A percentile compares a stretch with the other conserved stretches of the same genome.
phyloP scores from a whole-genome alignment of 148 eudicot species.

The Limonium bicolor region DNA sequence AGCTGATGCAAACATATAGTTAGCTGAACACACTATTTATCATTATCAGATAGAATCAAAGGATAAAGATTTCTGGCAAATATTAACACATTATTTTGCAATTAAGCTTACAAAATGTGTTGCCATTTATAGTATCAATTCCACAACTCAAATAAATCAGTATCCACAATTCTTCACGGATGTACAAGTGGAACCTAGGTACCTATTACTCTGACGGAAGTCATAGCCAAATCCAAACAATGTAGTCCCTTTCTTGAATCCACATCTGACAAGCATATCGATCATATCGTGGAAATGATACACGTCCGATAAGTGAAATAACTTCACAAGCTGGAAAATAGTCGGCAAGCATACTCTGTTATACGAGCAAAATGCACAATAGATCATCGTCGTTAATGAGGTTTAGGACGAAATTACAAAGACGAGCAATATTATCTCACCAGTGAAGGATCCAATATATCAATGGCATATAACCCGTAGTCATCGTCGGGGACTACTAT shows the following conservation, averaged over 20 bases:
- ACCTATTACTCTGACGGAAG: slow-evolving; percentile 96
- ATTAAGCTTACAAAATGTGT: too few relatives aligned
- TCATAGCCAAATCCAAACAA: slow-evolving; percentile 95
- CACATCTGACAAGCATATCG: slow-evolving; percentile 73
- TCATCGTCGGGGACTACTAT: slow-evolving; percentile 82
- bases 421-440: slow-evolving; percentile 20
- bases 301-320: slow-evolving; percentile 39
- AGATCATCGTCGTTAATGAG: not conserved
- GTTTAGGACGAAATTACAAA: not conserved
- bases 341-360: too few relatives aligned
- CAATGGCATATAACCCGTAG: slow-evolving; percentile 86
- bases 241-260: slow-evolving; percentile 87
- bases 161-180: not conserved
- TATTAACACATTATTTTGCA: too few relatives aligned
- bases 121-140: too few relatives aligned
- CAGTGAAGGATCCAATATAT: slow-evolving; percentile 80
- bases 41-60: too few relatives aligned
- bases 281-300: slow-evolving; percentile 98
- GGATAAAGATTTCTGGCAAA: too few relatives aligned
- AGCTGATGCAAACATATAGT: not conserved
- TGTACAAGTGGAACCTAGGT: slow-evolving; percentile 1
- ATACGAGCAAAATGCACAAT: not conserved
- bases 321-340: slow-evolving; percentile 60
- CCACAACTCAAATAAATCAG: not conserved
- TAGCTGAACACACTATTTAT: too few relatives aligned